phyloP scores from a whole-genome alignment of 2,329 filamentous ascomycete genomes.

The Ambrosiella cleistominuta region DNA sequence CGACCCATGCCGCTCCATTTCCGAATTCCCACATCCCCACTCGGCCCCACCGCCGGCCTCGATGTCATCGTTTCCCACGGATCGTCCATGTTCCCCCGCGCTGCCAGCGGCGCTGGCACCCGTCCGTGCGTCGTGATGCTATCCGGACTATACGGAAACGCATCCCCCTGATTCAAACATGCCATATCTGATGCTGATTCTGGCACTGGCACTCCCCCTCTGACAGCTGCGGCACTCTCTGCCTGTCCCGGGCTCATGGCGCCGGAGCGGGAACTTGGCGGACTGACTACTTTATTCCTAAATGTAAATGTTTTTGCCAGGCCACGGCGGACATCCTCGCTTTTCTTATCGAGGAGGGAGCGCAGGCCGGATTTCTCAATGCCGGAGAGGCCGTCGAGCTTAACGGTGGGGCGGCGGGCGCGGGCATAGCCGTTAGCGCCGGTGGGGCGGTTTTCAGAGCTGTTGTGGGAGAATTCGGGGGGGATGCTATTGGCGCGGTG shows the following conservation, averaged over 20 bases:
- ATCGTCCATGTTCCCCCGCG: background rate
- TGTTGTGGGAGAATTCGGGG: too few relatives aligned
- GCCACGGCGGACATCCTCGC: constrained; percentile 35
- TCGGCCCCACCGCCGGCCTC: background rate
- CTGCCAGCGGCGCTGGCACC: background rate
- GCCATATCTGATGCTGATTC: background rate
- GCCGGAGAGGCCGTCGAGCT: constrained; percentile 32
- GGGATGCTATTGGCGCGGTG: too few relatives aligned
- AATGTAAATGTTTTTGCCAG: constrained; percentile 37
- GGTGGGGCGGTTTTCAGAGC: background rate
- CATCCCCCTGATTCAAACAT: background rate
- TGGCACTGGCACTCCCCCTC: background rate
- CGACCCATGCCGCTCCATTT: constrained; percentile 24
- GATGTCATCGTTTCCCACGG: background rate
- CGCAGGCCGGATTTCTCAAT: constrained; percentile 39
- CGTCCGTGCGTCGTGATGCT: constrained; percentile 3
- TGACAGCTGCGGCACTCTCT: constrained; percentile 15
- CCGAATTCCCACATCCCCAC: background rate
- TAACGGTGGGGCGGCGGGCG: constrained; percentile 26
- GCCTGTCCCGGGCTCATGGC: constrained; percentile 13
- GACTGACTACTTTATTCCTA: constrained; percentile 28
- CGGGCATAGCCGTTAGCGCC: constrained; percentile 29
- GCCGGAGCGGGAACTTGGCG: background rate
- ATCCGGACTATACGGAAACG: constrained; percentile 12
- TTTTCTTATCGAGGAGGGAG: constrained; percentile 35